Evolutionary conservation across 768 basidiomycete species (phyloP), one percentile per base, ranked within the genome.

Genomic region (Lactarius indigo): DNA sequence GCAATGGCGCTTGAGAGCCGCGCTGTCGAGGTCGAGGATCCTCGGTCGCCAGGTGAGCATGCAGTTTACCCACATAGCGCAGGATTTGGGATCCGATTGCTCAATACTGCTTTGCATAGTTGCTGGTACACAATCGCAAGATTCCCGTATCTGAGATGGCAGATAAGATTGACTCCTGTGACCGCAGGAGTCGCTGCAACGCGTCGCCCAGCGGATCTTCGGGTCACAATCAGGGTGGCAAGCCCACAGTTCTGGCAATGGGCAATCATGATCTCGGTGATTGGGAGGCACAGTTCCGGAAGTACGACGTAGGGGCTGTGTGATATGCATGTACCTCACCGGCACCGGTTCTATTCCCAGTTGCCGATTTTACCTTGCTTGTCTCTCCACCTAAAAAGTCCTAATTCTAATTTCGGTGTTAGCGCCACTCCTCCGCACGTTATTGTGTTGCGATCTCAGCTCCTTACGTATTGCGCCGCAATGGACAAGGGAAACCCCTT

Each of bases 1-100:
- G 91, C 94, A 81, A 98, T 98, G 96, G 92, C 94, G 2, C 78
- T 98, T 55, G 95, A 97, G 78, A 94, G 91, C 73, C 80, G 91
- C 37, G 84, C 90, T 17, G 84, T 94, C 5, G 90, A 89, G 72
- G 92, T 95, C 10, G 92, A 94, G 74, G 92, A 97, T n/a, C 76
- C 82, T 97, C 7, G 96, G 96, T 39, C 84, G 96, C 65, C 96
- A 97, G 85, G 89, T 88, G 72, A 30, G 78, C 69, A 31, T 28
- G 47, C 20, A n/a, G 26, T 17, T n/a, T 31, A 33, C 39, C 23
- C 23, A 20, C 5, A 13, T 42, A 8, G 18, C 5, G n/a, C n/a
- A n/a, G 2, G 30, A 44, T 18, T 28, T 50, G 2, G n/a, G 42
- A 65, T n/a, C n/a, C n/a, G n/a, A n/a, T n/a, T 61, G 8, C 15